These are phyloP conservation scores for Ogataea trehaloabstinens DNA, from an alignment of 805 yeast species.

Conservation along the genomic window DNA sequence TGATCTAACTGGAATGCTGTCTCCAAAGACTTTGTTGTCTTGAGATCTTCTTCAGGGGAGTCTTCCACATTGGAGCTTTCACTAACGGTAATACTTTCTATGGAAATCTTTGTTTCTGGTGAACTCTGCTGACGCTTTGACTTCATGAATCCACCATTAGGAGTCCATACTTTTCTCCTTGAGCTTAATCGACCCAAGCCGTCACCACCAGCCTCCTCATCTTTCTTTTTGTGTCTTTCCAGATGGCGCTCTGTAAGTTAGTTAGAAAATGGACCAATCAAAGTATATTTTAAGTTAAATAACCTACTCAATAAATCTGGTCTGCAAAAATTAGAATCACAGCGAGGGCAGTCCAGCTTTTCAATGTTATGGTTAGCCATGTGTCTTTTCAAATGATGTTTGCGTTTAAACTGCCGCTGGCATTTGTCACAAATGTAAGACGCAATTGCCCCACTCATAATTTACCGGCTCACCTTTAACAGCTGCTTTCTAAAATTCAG, in stretches of 20 bases:
- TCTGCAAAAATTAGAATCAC: slow-evolving; percentile 12
- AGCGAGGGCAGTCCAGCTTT: slow-evolving; percentile 9
- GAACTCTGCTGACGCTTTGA: neutral
- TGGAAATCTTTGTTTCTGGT: neutral
- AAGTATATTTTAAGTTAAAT: neutral
- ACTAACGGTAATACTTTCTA: slow-evolving; percentile 1
- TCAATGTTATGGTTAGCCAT: slow-evolving; percentile 13
- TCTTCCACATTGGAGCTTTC: neutral
- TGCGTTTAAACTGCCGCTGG: slow-evolving; percentile 16
- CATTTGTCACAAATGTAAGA: slow-evolving; percentile 12
- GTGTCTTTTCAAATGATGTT: slow-evolving; percentile 18
- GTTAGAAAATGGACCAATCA: neutral
- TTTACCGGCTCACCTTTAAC: neutral
- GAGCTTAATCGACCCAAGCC: slow-evolving; percentile 8
- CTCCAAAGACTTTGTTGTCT: neutral
- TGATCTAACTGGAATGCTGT: neutral
- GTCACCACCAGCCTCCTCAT: slow-evolving; percentile 15
- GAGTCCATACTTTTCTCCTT: slow-evolving; percentile 9
- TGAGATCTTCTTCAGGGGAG: too few species aligned
- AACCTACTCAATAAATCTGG: slow-evolving; percentile 14
- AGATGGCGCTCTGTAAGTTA: slow-evolving; percentile 11
- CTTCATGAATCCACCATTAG: slow-evolving; percentile 4
- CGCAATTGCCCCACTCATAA: neutral
- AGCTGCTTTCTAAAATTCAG: neutral
- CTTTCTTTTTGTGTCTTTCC: slow-evolving; percentile 15